Base-by-base conservation (phyloP, 352 stramenopile species). In the Phytophthora foliorum region DNA sequence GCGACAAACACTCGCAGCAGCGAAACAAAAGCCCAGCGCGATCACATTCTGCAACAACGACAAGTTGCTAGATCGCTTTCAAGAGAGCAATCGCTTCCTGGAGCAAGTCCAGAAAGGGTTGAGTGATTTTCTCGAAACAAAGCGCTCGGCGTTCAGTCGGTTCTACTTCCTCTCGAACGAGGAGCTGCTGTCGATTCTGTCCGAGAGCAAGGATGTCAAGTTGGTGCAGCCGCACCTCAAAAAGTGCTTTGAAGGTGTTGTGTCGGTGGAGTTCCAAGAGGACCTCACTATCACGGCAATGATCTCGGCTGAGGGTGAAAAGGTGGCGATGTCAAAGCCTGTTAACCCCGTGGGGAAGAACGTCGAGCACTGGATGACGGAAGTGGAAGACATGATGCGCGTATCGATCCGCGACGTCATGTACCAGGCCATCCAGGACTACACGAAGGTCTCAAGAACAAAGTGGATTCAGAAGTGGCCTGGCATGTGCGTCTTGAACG, bases 151-250 rank as follows among this genome's bases (percentile, higher is more conserved):
- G 2, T 98, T 98, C 57, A 89, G 91, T 53, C 88, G 95, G 2
- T 98, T 99, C 57, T 98, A 98, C 79, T 98, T 98, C 64, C 66
- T 98, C 14, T 98, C 92, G 24, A 98, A 98, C 68, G 94, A 98
- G 63, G 95, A 98, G 60, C 70, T 98, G 21, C 79, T 98, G 2
- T 97, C 97, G 19, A 98, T 99, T 67, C 74, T 99, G 4, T 98
- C 91, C 6, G 93, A 98, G 71, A 98, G 91, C 32, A 99, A 99
- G 59, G 96, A 99, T 65, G 94, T 97, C 2, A 91, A 95, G 39
- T 63, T 97, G n/a, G 95, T 98, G 21, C 95, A 98, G 66, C 92
- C 92, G 11, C 95, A 99, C 56, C 56, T 99, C 22, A 97, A 98
- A 46, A 98, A 98, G 69, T 98, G 96, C 69, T 99, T 98, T 57